These are phyloP conservation scores for Mycena citricolor DNA, from an alignment of 1,284 basidiomycete species.

Conservation along the genomic window DNA sequence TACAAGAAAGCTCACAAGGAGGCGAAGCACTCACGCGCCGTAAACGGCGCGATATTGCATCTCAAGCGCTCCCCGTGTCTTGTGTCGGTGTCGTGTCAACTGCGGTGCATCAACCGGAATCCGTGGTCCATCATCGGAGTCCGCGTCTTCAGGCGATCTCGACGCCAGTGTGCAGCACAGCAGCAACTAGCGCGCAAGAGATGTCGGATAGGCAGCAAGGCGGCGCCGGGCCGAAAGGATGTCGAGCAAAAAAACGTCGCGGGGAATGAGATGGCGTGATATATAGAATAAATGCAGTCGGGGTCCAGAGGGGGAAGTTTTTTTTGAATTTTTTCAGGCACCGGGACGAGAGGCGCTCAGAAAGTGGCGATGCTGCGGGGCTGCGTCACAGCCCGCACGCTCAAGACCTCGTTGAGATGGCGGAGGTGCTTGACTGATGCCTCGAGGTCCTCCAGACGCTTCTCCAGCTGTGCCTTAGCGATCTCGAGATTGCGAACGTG, in stretches of 20 bases:
- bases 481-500: conserved; percentile 81
- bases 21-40: conserved; percentile 52
- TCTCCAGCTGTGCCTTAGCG: conserved; percentile 69
- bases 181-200: conserved; percentile 41
- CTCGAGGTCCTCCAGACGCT: conserved; percentile 71
- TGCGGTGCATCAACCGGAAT: conserved; percentile 44
- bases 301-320: conserved; percentile 51
- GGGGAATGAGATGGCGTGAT: conserved; percentile 36
- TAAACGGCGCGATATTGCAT: conserved; percentile 40
- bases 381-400: conserved; percentile 77
- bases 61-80: conserved; percentile 62
- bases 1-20: conserved; percentile 54
- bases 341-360: conserved; percentile 44
- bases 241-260: conserved; percentile 22
- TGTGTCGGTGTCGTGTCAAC: conserved; percentile 63
- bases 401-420: conserved; percentile 81
- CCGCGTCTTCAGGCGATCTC: conserved; percentile 33
- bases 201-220: conserved; percentile 18
- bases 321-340: conserved; percentile 36
- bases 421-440: conserved; percentile 74
- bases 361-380: conserved; percentile 59
- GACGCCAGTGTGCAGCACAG: conserved; percentile 46
- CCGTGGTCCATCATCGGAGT: conserved; percentile 44
- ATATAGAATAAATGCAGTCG: conserved; percentile 52
- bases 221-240: conserved; percentile 25